Evolutionary conservation across 2,329 filamentous ascomycete species (phyloP), one percentile per base, ranked within the genome.

Genomic region (Didymella sp.): DNA sequence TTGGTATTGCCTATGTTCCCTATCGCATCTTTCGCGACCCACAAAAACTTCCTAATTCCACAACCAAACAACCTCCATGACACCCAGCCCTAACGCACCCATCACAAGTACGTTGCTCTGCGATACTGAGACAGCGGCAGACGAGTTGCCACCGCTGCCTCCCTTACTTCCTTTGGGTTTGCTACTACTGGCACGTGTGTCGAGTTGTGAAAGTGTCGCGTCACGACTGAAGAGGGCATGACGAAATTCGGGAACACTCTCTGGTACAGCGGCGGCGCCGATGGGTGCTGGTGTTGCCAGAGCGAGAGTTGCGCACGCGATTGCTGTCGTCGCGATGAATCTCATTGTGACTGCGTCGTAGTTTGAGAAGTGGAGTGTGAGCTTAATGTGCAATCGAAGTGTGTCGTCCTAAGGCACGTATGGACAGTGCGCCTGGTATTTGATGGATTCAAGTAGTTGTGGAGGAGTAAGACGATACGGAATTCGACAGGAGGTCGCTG

Each of bases 211-310:
- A 17, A 65, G 43, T 1, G 60, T 63, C 27, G 56, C 51, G 4
- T 58, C 50, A 37, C 63, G 66, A 24, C 59, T 50, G 11, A 51
- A 25, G 31, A 65, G 27, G 5, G 55, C 54, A 2, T 59, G 37
- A 25, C 44, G 42, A 17, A 59, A 51, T 17, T 64, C 45, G 22
- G 51, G 27, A 12, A 56, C 21, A 15, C 45, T 45, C 24, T 64
- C 62, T 54, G 64, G 58, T 13, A 62, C 59, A 15, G 64, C 58
- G 2, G 49, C 37, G 3, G 22, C 38, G 25, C 59, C 27, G 31
- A 52, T 25, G 1, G 70, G 69, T 31, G 71, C 68, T 51, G 71
- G 70, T 31, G 37, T 72, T 24, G 73, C 66, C 43, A 71, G 58
- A 3, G 67, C 64, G 51, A 72, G 60, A 13, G 67, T 56, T 22